Evolutionary conservation across 257 asterid species (phyloP).

Genomic region (Primulina huaijiensis): DNA sequence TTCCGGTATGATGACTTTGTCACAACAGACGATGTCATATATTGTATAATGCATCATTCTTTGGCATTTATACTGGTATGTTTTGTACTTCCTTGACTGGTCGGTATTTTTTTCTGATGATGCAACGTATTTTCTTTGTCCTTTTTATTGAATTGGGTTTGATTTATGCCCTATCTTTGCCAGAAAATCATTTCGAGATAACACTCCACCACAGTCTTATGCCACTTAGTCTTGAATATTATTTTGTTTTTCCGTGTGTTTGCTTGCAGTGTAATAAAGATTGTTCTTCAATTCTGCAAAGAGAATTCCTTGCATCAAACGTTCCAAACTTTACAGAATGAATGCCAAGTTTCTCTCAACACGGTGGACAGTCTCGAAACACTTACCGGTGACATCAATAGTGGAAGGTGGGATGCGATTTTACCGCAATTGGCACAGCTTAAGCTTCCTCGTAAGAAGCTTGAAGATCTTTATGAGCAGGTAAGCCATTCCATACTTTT

Average conservation of each 20-base stretch:
- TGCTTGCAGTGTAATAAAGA: constrained; percentile 83
- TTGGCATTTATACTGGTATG: too few species aligned
- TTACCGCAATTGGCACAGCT: constrained; percentile 94
- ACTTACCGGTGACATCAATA: constrained; percentile 78
- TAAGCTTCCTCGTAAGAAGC: constrained; percentile 82
- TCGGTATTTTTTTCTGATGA: constrained; percentile 1
- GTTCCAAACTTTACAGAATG: constrained; percentile 82
- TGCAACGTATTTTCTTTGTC: background rate
- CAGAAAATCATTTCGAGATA: constrained; percentile 11
- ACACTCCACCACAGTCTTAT: background rate
- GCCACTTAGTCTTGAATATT: background rate
- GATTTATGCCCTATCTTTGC: background rate
- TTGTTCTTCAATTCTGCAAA: constrained; percentile 96
- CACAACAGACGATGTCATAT: too few species aligned
- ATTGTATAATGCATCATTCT: too few species aligned
- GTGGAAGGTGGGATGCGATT: constrained; percentile 99
- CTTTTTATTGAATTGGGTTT: background rate
- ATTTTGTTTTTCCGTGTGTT: background rate
- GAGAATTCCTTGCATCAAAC: constrained; percentile 92
- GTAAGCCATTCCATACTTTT: constrained; percentile 33
- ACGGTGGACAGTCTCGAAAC: constrained; percentile 95
- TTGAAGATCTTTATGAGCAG: constrained; percentile 97
- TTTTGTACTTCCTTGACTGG: background rate
- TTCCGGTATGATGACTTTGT: too few species aligned
- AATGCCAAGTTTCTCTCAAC: constrained; percentile 93